Evolutionary conservation across 1,284 basidiomycete genomes (phyloP).

Genomic region (Dichomitus squalens): DNA sequence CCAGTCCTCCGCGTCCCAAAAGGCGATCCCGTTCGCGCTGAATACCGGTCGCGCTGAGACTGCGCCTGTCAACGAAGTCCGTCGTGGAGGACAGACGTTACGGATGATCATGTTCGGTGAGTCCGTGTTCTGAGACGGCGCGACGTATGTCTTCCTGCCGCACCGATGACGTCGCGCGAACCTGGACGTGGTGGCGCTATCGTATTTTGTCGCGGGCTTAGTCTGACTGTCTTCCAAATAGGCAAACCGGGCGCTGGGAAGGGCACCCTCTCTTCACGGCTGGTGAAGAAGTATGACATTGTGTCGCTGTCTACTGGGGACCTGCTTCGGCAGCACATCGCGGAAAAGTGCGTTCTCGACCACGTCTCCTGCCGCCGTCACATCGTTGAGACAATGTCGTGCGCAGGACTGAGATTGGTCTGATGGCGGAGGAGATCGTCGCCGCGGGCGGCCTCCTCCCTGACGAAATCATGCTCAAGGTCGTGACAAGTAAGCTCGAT

Average conservation of each 20-base stretch:
- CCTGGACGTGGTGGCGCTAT: not conserved
- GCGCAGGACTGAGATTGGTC: slow-evolving; percentile 66
- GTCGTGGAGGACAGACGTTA: slow-evolving; percentile 40
- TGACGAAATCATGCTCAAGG: slow-evolving; percentile 77
- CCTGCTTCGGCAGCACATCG: slow-evolving; percentile 78
- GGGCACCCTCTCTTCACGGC: slow-evolving; percentile 73
- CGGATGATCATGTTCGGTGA: slow-evolving; percentile 80
- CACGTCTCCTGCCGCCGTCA: not conserved
- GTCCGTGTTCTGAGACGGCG: not conserved
- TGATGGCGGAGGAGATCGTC: slow-evolving; percentile 74
- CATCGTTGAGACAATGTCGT: not conserved
- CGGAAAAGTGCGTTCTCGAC: slow-evolving; percentile 49
- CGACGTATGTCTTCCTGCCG: too few species aligned
- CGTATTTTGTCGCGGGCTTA: too few species aligned
- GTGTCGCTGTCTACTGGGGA: slow-evolving; percentile 80
- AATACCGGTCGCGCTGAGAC: slow-evolving; percentile 39
- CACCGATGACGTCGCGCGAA: slow-evolving; percentile 8
- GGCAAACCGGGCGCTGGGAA: slow-evolving; percentile 77
- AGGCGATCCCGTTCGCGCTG: slow-evolving; percentile 56
- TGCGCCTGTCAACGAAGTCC: slow-evolving; percentile 33
- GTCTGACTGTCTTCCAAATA: too few species aligned
- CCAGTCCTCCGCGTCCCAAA: slow-evolving; percentile 42
- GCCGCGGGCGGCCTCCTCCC: slow-evolving; percentile 75
- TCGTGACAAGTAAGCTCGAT: slow-evolving; percentile 74
- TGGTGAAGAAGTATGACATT: slow-evolving; percentile 79